Evolutionary conservation across 2,329 filamentous ascomycete species (phyloP).

Genomic region (Anisogramma anomala): DNA sequence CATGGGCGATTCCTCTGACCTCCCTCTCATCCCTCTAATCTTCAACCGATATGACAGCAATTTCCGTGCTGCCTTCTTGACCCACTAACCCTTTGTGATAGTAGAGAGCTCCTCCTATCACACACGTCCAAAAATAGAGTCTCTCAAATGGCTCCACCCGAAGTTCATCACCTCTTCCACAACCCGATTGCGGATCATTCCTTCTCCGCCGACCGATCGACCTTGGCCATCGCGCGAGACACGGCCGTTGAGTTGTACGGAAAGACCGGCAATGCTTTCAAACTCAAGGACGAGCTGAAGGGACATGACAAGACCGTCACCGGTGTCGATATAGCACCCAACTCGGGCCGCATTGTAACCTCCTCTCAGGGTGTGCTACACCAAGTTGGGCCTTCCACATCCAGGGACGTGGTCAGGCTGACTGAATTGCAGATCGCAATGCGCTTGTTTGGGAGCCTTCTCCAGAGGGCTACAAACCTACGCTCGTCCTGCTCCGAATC

Average conservation of each 20-base stretch:
- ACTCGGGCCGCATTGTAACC: slow-evolving; percentile 85
- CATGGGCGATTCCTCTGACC: not conserved
- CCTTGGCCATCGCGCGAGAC: slow-evolving; percentile 83
- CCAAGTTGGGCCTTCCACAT: not conserved
- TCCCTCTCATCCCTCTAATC: slow-evolving; percentile 4
- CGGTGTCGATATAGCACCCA: slow-evolving; percentile 86
- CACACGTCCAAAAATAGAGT: slow-evolving; percentile 17
- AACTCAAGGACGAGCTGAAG: slow-evolving; percentile 81
- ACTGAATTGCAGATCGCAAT: slow-evolving; percentile 64
- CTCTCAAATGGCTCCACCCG: slow-evolving; percentile 63
- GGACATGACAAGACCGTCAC: slow-evolving; percentile 97
- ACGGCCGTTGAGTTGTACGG: slow-evolving; percentile 82
- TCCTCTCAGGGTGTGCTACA: slow-evolving; percentile 71
- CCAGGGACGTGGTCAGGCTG: not conserved
- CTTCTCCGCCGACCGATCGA: slow-evolving; percentile 84
- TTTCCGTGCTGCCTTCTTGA: slow-evolving; percentile 4
- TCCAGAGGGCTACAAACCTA: slow-evolving; percentile 89
- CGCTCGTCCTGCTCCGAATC: slow-evolving; percentile 90
- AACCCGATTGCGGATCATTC: slow-evolving; percentile 94
- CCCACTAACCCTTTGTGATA: slow-evolving; percentile 45
- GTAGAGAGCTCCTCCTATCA: slow-evolving; percentile 98
- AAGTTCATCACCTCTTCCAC: slow-evolving; percentile 96
- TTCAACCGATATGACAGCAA: slow-evolving; percentile 3
- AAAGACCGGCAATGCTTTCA: slow-evolving; percentile 60
- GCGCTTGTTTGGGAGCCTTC: slow-evolving; percentile 96